Base-by-base conservation (phyloP, 208 protist genomes). In the Crithidia brevicula region DNA sequence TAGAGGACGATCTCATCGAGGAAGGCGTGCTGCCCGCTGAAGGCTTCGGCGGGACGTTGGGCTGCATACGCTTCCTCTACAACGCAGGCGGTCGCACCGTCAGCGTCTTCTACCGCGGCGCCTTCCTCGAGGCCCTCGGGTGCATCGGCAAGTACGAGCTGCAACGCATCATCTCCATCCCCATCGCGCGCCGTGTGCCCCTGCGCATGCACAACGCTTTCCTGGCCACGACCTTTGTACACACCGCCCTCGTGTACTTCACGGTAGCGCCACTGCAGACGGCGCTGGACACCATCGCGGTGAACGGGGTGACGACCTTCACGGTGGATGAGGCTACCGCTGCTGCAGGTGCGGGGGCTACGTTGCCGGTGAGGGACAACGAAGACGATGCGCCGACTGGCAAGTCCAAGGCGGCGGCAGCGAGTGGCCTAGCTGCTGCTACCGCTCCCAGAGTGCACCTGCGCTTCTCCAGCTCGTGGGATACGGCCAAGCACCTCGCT, bases 11-110 rank as follows among this genome's bases (percentile, higher is more conserved):
- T 49, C 66, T 82, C 1, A 63, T 67, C 28, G 70, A 73, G n/a
- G 77, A 82, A 20, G 62, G 70, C 53, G 62, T 82, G 9, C 45
- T 82, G 10, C 71, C 71, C 18, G 38, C 54, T 10, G 22, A 47
- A 4, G 84, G 84, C 16, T 86, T 86, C 51, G 77, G 72, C 15
- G 79, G 82, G 22, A 60, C 80, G n/a, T 22, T 43, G 10, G 77
- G 68, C n/a, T 81, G 74, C 43, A 66, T 79, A n/a, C 58, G 59
- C 42, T 82, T 80, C 31, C 49, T 88, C 11, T 92, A 86, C 72
- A 5, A 54, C n/a, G 61, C 61, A 22, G 77, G 80, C 31, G 82
- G 81, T 25, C 27, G 63, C 54, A 40, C 49, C 27, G 1, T 74
- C 16, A 13, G 27, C n/a, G 45, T 75, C 22, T 87, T 89, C 53